Evolutionary conservation across 345 rosid species (phyloP), one percentile per base, ranked within the genome.

Genomic region (Euphorbia lathyris): DNA sequence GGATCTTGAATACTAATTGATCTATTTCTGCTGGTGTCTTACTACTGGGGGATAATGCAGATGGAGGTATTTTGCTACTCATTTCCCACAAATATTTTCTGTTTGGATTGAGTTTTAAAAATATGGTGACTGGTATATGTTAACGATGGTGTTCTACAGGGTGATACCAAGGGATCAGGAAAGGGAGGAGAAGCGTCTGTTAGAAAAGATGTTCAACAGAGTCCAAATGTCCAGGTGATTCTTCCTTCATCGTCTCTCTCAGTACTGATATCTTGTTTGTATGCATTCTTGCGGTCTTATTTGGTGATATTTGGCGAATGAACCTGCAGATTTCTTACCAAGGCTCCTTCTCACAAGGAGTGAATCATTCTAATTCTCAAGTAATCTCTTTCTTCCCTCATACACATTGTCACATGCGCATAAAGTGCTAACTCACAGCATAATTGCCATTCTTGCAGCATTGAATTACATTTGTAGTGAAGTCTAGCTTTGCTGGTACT

Each of bases 151-250:
- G 38, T 70, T 71, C 34, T 65, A 67, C 61, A 91, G 98, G 97
- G 96, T 79, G 99, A 94, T 75, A 78, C 91, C 26, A 90, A 91
- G 85, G 93, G 93, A 16, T 82, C 87, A 14, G 80, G 78, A 42
- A 91, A 90, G 74, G 84, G 86, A 48, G 96, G 91, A 63, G 97
- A 94, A 29, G 40, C 84, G 34, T 87, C 85, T 68, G 72, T 84
- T 55, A 87, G 79, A 81, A 86, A 79, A 71, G 90, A 86, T 59
- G 84, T 58, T 30, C 90, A 81, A 64, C 79, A 76, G 23, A 82
- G 72, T 81, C 82, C 81, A 67, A 84, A 80, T 69, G 68, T 76
- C 36, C 97, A 88, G 91, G 97, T 87, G 69, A 1, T 5, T 27
- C 17, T n/a, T 23, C 25, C 63, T 0, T 59, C n/a, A 1, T 12